Percentiles rank a stretch among this genome's conserved stretches.
phyloP scores from a whole-genome alignment of 2,329 filamentous ascomycete genomes.

The Herpotrichia juniperi region DNA sequence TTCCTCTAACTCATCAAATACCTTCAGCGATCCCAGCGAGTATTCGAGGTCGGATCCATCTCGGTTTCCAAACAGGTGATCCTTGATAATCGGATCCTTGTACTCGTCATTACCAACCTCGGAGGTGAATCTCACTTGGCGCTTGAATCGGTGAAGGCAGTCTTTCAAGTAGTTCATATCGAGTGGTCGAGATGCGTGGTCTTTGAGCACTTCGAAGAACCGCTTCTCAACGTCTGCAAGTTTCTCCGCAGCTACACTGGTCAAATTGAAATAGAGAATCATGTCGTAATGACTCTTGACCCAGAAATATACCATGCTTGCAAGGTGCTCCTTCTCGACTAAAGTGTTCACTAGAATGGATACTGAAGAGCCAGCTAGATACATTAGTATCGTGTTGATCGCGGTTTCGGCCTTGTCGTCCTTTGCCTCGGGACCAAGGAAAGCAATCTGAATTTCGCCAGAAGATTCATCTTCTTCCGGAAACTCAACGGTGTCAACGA shows the following conservation, averaged over 20 bases:
- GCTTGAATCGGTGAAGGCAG: slow-evolving; percentile 80
- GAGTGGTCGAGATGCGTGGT: slow-evolving; percentile 78
- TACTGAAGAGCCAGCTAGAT: slow-evolving; percentile 91
- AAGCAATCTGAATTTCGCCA: slow-evolving; percentile 84
- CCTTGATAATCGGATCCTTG: slow-evolving; percentile 83
- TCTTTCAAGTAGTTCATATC: slow-evolving; percentile 91
- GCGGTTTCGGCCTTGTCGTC: slow-evolving; percentile 69
- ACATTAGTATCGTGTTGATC: slow-evolving; percentile 79
- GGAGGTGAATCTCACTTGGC: slow-evolving; percentile 81
- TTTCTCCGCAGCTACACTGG: slow-evolving; percentile 85
- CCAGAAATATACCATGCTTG: slow-evolving; percentile 81
- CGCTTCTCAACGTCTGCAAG: slow-evolving; percentile 83
- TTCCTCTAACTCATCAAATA: slow-evolving; percentile 70
- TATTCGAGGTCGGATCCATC: slow-evolving; percentile 66
- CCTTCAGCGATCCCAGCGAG: slow-evolving; percentile 49
- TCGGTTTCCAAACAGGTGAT: slow-evolving; percentile 87
- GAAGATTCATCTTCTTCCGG: slow-evolving; percentile 95
- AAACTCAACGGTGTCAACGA: slow-evolving; percentile 82
- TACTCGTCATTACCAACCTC: slow-evolving; percentile 84
- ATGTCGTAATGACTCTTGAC: slow-evolving; percentile 81
- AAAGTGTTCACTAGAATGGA: slow-evolving; percentile 89
- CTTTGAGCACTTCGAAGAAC: slow-evolving; percentile 80
- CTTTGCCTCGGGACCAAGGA: slow-evolving; percentile 83
- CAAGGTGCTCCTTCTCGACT: slow-evolving; percentile 91
- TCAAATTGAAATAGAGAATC: slow-evolving; percentile 84